Evolutionary conservation across 2,329 filamentous ascomycete genomes (phyloP).

Genomic region (Pseudogymnoascus sp.): DNA sequence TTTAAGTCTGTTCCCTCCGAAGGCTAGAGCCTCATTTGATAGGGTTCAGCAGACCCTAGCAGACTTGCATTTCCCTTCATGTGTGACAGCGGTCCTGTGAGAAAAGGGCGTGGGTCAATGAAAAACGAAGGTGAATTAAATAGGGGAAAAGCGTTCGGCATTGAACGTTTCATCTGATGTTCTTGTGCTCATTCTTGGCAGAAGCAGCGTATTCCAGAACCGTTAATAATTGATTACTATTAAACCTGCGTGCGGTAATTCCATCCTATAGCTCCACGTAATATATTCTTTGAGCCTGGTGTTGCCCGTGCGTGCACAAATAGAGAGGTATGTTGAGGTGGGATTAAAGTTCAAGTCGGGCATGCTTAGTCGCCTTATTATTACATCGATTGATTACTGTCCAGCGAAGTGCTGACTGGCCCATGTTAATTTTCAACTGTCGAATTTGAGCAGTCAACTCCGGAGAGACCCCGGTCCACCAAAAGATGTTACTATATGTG

Average conservation of each 20-base stretch:
- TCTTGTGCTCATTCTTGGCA: neutral
- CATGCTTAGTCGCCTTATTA: neutral
- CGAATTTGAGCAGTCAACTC: neutral
- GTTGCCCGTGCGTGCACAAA: neutral
- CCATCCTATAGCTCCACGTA: neutral
- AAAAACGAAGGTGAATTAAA: neutral
- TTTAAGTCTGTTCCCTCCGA: neutral
- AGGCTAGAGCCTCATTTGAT: neutral
- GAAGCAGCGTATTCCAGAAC: neutral
- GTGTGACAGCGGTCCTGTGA: neutral
- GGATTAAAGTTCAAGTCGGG: neutral
- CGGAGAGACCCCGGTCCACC: neutral
- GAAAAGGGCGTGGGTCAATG: neutral
- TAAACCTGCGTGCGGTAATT: neutral
- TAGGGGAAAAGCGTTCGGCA: neutral
- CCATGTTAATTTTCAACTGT: neutral
- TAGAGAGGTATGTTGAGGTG: neutral
- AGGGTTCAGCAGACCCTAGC: neutral
- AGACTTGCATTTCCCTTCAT: neutral
- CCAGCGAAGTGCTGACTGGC: neutral
- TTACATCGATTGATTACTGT: neutral
- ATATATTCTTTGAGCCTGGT: neutral
- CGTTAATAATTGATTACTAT: neutral
- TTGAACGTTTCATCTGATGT: neutral
- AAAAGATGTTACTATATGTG: too few relatives aligned